Conservation (phyloP, 208 protist genomes). For the Trypanosoma caninum region DNA sequence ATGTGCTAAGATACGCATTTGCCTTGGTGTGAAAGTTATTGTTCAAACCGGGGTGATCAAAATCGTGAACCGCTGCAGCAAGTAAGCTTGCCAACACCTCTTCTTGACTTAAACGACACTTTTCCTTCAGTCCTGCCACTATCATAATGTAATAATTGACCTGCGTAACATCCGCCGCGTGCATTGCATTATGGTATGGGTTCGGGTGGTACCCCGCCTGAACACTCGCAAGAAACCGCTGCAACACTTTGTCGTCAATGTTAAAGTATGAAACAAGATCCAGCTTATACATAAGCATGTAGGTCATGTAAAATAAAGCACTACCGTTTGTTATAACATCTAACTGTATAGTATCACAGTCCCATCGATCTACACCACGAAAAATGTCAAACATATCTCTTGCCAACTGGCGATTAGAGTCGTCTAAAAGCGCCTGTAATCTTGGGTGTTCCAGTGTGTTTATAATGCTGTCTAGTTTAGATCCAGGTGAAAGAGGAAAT, state of each 20-base stretch:
- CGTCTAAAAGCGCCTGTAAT: constrained; percentile 43
- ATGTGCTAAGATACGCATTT: constrained; percentile 83
- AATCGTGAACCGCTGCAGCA: constrained; percentile 94
- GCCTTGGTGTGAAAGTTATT: constrained; percentile 96
- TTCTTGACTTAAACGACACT: constrained; percentile 76
- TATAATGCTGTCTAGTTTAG: constrained; percentile 46
- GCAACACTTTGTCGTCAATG: constrained; percentile 73
- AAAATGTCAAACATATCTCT: constrained; percentile 77
- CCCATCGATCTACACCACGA: constrained; percentile 82
- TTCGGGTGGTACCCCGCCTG: constrained; percentile 89
- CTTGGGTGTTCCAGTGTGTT: constrained; percentile 53
- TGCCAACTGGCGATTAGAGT: constrained; percentile 48
- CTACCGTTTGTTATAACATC: constrained; percentile 86
- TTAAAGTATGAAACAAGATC: constrained; percentile 84
- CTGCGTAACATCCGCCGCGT: constrained; percentile 92
- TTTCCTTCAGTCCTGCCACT: constrained; percentile 57
- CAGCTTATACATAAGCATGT: constrained; percentile 84
- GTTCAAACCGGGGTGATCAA: constrained; percentile 96
- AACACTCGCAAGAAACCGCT: constrained; percentile 80
- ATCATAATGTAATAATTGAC: constrained; percentile 93
- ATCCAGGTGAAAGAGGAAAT: constrained; percentile 49
- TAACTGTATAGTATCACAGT: constrained; percentile 86
- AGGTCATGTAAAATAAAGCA: constrained; percentile 86
- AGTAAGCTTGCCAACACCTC: constrained; percentile 91
- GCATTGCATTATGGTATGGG: constrained; percentile 92